phyloP scores from a whole-genome alignment of 208 protist genomes.

The Trypanosoma congolense region DNA sequence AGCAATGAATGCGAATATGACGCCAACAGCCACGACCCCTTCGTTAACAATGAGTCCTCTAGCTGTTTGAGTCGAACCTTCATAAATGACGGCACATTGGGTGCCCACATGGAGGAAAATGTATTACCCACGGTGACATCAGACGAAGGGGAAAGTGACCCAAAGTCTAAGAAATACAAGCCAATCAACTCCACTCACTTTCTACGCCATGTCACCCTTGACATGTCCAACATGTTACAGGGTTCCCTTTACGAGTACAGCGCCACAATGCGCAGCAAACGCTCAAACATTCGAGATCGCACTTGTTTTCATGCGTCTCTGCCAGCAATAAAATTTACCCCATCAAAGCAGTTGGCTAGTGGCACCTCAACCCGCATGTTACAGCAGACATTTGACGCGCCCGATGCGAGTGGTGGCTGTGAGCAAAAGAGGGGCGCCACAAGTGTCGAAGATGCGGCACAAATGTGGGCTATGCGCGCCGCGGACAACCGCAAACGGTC shows the following conservation, averaged over 20 bases:
- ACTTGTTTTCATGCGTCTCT: background rate
- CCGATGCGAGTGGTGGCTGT: background rate
- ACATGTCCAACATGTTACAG: background rate
- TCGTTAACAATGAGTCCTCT: background rate
- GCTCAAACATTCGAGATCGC: background rate
- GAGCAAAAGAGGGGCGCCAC: background rate
- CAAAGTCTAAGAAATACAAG: too few relatives aligned
- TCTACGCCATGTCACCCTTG: background rate
- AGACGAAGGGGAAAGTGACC: too few relatives aligned
- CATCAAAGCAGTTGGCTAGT: background rate
- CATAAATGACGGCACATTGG: too few relatives aligned
- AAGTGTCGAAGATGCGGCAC: constrained; percentile 11
- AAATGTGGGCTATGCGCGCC: constrained; percentile 42
- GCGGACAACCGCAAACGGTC: constrained; percentile 75
- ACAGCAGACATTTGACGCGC: constrained; percentile 20
- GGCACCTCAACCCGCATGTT: background rate
- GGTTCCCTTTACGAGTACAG: background rate
- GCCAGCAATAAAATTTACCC: background rate
- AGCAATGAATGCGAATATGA: background rate
- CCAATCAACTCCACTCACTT: background rate
- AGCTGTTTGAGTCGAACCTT: background rate
- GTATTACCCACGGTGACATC: too few relatives aligned
- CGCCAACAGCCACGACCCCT: background rate
- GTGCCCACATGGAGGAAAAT: too few relatives aligned
- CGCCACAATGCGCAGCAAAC: background rate